Evolutionary conservation across 352 stramenopile genomes (phyloP).

Genomic region (Globisporangium cystogenes): DNA sequence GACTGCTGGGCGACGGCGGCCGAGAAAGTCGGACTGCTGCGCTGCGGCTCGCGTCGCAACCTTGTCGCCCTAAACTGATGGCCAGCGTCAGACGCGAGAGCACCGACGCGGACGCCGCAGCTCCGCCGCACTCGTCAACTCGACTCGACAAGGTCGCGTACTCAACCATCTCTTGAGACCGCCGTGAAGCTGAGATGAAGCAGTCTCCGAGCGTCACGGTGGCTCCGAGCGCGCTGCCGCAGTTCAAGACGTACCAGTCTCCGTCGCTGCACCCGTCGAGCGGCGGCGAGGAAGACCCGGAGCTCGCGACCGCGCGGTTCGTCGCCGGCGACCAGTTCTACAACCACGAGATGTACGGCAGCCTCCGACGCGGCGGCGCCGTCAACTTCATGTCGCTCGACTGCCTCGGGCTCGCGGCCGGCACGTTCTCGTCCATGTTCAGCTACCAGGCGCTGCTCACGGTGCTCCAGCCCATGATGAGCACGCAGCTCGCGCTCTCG

Average conservation of each 20-base stretch:
- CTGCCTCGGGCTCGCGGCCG: conserved; percentile 30
- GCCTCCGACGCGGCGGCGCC: conserved; percentile 30
- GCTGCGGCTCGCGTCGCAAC: background rate
- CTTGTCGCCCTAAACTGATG: background rate
- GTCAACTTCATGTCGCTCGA: conserved; percentile 32
- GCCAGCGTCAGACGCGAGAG: background rate
- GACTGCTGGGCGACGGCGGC: background rate
- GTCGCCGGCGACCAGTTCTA: conserved; percentile 26
- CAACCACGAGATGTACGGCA: conserved; percentile 44
- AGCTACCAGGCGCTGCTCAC: conserved; percentile 26
- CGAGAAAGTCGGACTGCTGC: background rate
- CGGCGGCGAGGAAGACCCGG: conserved; percentile 1
- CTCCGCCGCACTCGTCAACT: background rate
- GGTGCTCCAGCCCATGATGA: conserved; percentile 22
- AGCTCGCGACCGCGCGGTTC: conserved; percentile 2
- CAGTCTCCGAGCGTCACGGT: background rate
- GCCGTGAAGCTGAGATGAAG: background rate
- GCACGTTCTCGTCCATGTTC: conserved; percentile 38
- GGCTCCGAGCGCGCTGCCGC: background rate
- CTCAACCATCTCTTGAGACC: background rate
- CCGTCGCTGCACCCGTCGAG: conserved; percentile 6
- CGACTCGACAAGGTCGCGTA: background rate
- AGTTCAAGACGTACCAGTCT: conserved; percentile 9
- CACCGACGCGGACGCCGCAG: background rate
- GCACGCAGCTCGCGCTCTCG: conserved; percentile 20